A percentile compares a stretch with the other conserved stretches of the same genome.
phyloP scores from a whole-genome alignment of 1,139 yeast genomes.

The Debaryomyces subglobosus region DNA sequence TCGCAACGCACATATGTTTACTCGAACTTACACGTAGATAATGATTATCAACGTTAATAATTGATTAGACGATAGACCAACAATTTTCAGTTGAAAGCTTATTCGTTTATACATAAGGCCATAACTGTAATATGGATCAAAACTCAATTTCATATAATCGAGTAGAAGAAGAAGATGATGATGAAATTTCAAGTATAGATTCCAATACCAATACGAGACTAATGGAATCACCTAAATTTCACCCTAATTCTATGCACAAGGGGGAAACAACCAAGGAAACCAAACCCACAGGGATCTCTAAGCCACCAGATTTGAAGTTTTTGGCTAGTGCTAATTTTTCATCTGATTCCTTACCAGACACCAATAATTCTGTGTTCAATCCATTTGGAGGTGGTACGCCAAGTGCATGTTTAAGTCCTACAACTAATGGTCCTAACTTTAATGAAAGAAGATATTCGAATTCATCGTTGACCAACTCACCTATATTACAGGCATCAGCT shows the following conservation, averaged over 20 bases:
- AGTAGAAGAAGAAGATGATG: background rate
- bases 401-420: conserved; percentile 9
- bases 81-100: background rate
- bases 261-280: background rate
- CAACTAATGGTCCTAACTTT: background rate
- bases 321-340: conserved; percentile 49
- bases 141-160: background rate
- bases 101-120: background rate
- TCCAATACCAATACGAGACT: conserved; percentile 4
- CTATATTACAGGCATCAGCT: conserved; percentile 24
- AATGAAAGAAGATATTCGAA: conserved; percentile 24
- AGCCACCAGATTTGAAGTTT: conserved; percentile 17
- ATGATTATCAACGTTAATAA: background rate
- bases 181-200: conserved; percentile 7
- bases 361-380: conserved; percentile 7
- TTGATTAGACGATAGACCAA: background rate
- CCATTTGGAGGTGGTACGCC: conserved; percentile 2
- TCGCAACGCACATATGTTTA: conserved; percentile 5
- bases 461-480: conserved; percentile 27
- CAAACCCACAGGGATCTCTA: background rate
- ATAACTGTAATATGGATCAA: conserved; percentile 2
- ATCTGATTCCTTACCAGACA: conserved; percentile 38
- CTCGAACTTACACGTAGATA: conserved; percentile 3
- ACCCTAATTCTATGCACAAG: background rate
- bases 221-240: conserved; percentile 1